phyloP scores from a whole-genome alignment of 2,329 filamentous ascomycete species.

The Trichoderma aggressivum region DNA sequence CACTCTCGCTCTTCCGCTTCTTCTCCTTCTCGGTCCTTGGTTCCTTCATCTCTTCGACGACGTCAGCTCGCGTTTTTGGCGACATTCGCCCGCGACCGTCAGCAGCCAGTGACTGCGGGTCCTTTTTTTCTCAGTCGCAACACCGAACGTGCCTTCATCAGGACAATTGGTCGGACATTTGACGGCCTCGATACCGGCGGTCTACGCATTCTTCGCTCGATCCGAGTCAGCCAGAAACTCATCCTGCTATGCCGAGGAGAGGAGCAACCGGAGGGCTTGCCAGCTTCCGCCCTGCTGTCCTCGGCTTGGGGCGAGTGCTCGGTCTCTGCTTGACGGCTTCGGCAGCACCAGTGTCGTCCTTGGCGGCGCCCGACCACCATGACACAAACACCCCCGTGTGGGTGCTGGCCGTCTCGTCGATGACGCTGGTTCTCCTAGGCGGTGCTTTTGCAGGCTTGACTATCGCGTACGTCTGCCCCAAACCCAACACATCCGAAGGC shows the following conservation, averaged over 20 bases:
- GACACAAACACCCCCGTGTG: conserved; percentile 65
- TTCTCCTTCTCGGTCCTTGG: background rate
- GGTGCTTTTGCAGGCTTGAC: conserved; percentile 95
- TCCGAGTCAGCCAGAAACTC: background rate
- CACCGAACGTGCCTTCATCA: background rate
- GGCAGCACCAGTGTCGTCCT: conserved; percentile 44
- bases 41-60: background rate
- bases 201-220: background rate
- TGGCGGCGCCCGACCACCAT: conserved; percentile 37
- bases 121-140: background rate
- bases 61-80: background rate
- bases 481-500: conserved; percentile 9
- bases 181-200: background rate
- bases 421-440: conserved; percentile 77
- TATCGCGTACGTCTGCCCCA: conserved; percentile 61
- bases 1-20: background rate
- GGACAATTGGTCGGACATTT: background rate
- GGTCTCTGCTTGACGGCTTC: conserved; percentile 48
- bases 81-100: background rate
- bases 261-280: conserved; percentile 33
- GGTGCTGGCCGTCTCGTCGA: conserved; percentile 76
- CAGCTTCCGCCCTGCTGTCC: conserved; percentile 45
- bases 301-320: conserved; percentile 51
- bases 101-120: conserved; percentile 5
- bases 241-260: conserved; percentile 28